phyloP scores from a whole-genome alignment of 2,329 filamentous ascomycete genomes.

The Aspergillus sp. region DNA sequence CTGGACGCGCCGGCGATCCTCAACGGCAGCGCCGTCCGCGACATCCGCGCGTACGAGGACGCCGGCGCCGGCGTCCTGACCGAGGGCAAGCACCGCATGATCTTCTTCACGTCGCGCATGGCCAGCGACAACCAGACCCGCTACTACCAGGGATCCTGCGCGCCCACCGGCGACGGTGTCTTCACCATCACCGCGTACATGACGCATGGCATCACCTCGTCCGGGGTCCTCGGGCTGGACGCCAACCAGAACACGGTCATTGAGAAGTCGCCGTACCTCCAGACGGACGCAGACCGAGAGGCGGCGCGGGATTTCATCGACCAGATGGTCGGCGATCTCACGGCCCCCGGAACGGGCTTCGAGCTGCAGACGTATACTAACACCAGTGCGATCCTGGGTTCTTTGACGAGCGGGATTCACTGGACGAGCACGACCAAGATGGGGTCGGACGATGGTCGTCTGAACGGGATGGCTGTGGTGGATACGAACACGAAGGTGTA shows the following conservation, averaged over 20 bases:
- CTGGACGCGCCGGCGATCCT: slow-evolving; percentile 18
- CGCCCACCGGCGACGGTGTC: slow-evolving; percentile 6
- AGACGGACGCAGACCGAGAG: slow-evolving; percentile 19
- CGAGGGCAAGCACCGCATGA: slow-evolving; percentile 26
- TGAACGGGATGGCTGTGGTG: slow-evolving; percentile 15
- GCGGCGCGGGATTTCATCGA: slow-evolving; percentile 23
- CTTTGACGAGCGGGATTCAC: slow-evolving; percentile 34
- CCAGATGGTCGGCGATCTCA: slow-evolving; percentile 21
- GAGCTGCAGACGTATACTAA: slow-evolving; percentile 23
- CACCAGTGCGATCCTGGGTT: slow-evolving; percentile 21
- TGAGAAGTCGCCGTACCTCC: slow-evolving; percentile 25
- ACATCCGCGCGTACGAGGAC: slow-evolving; percentile 23
- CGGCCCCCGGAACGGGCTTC: slow-evolving; percentile 17
- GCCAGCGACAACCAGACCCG: slow-evolving; percentile 22
- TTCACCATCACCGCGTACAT: slow-evolving; percentile 25
- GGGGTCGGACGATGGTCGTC: slow-evolving; percentile 17
- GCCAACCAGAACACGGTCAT: slow-evolving; percentile 24
- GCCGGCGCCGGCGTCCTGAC: slow-evolving; percentile 20
- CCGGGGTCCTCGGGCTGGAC: slow-evolving; percentile 24
- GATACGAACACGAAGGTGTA: slow-evolving; percentile 19
- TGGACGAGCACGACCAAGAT: slow-evolving; percentile 18
- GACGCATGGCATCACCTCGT: slow-evolving; percentile 28
- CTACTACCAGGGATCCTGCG: slow-evolving; percentile 24
- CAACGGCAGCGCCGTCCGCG: slow-evolving; percentile 16
- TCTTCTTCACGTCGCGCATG: slow-evolving; percentile 26